Conservation (phyloP, 371 early-diverging fungal genomes). For the Mucor velutinosus region DNA sequence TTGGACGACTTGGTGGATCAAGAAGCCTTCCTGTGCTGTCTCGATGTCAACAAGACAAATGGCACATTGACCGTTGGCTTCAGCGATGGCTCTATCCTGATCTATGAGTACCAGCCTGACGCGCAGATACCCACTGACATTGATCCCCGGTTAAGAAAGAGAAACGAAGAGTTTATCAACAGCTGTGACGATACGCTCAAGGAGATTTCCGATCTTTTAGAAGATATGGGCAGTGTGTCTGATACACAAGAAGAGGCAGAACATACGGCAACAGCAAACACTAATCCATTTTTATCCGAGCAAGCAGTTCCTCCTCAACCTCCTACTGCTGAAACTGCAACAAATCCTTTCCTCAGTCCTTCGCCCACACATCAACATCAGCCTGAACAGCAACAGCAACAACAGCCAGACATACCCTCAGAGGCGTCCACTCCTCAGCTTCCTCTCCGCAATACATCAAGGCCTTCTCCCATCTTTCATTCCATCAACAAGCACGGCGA, state of each 20-base stretch:
- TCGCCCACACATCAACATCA: conserved; percentile 4
- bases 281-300: background rate
- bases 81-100: conserved; percentile 33
- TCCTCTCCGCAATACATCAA: background rate
- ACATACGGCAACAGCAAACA: background rate
- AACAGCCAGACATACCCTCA: background rate
- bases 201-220: conserved; percentile 36
- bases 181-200: conserved; percentile 42
- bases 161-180: conserved; percentile 27
- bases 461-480: conserved; percentile 1
- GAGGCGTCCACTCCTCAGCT: background rate
- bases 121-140: background rate
- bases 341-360: conserved; percentile 17
- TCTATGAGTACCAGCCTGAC: conserved; percentile 21
- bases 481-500: conserved; percentile 6
- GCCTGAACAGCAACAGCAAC: background rate
- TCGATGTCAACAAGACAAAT: conserved; percentile 43
- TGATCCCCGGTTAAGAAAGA: background rate
- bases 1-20: conserved; percentile 13
- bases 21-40: conserved; percentile 27
- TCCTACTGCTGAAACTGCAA: background rate
- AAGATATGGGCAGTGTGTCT: conserved; percentile 32
- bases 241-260: conserved; percentile 5
- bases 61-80: conserved; percentile 42
- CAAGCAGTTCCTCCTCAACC: background rate